Conservation (phyloP, 345 rosid genomes). For the Eucalyptus caleyi region DNA sequence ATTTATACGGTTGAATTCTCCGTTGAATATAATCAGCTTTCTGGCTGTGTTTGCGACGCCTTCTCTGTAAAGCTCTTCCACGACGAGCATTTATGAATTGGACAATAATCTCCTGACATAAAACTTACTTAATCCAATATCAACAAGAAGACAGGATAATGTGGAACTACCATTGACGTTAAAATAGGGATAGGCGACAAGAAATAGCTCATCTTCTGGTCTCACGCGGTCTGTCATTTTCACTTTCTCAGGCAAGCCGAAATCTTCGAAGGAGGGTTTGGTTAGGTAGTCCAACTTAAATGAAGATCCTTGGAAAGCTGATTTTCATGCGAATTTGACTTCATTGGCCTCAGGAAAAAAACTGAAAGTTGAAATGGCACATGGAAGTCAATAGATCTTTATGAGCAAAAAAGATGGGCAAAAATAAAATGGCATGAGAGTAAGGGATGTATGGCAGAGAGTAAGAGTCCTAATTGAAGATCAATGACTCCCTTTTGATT, state of each 20-base stretch:
- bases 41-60: conserved; percentile 48
- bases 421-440: too few relatives aligned
- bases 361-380: too few relatives aligned
- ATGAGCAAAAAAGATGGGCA: too few relatives aligned
- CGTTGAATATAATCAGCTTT: conserved; percentile 71
- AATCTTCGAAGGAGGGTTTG: too few relatives aligned
- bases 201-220: conserved; percentile 63
- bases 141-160: neutral
- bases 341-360: too few relatives aligned
- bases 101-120: neutral
- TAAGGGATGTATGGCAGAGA: too few relatives aligned
- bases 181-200: conserved; percentile 83
- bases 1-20: conserved; percentile 53
- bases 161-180: conserved; percentile 64
- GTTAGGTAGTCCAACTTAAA: too few relatives aligned
- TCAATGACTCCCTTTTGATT: too few relatives aligned
- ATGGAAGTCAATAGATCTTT: too few relatives aligned
- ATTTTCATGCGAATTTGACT: too few relatives aligned
- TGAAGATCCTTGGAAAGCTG: too few relatives aligned
- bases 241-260: conserved; percentile 56
- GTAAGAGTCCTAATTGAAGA: too few relatives aligned
- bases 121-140: neutral
- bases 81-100: conserved; percentile 76
- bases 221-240: conserved; percentile 76
- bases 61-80: conserved; percentile 91